Conservation (phyloP, 176 grass and related monocot species). For the Coix lacrymajobi region DNA sequence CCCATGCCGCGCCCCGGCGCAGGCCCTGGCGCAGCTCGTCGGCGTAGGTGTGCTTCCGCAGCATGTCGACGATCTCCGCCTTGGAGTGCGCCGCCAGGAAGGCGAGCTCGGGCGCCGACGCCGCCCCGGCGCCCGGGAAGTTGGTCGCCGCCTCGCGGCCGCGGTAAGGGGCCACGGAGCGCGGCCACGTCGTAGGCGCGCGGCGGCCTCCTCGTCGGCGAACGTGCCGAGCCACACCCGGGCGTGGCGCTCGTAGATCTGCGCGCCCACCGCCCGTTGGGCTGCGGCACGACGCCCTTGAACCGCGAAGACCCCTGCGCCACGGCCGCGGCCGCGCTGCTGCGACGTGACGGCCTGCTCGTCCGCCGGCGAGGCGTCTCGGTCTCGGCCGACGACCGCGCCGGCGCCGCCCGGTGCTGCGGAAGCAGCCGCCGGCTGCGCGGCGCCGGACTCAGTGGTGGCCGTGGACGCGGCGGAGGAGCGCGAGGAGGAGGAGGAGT, state of each 20-base stretch:
- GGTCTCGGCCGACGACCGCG: neutral
- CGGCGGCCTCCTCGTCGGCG: constrained; percentile 49
- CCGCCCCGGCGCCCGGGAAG: constrained; percentile 40
- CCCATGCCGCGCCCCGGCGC: constrained; percentile 39
- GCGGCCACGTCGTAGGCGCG: constrained; percentile 86
- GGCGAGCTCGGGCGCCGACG: constrained; percentile 33
- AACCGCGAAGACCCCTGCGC: constrained; percentile 54
- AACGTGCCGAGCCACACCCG: constrained; percentile 99
- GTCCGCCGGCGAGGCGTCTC: neutral
- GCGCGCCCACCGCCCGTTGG: constrained; percentile 94
- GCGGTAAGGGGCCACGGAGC: constrained; percentile 77
- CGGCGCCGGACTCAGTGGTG: constrained; percentile 31
- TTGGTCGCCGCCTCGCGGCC: constrained; percentile 71
- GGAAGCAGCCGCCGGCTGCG: neutral
- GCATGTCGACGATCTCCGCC: constrained; percentile 89
- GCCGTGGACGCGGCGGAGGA: constrained; percentile 39
- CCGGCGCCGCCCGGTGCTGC: neutral
- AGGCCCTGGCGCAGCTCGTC: constrained; percentile 82
- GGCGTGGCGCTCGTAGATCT: constrained; percentile 97
- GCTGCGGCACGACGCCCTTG: constrained; percentile 98
- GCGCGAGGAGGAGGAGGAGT: neutral
- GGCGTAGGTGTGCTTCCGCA: constrained; percentile 85
- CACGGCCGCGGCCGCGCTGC: neutral
- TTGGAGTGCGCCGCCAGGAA: constrained; percentile 82
- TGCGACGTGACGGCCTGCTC: constrained; percentile 32